These are phyloP conservation scores for Sporormia fimetaria DNA, from an alignment of 495 filamentous ascomycete genomes.

Conservation along the genomic window DNA sequence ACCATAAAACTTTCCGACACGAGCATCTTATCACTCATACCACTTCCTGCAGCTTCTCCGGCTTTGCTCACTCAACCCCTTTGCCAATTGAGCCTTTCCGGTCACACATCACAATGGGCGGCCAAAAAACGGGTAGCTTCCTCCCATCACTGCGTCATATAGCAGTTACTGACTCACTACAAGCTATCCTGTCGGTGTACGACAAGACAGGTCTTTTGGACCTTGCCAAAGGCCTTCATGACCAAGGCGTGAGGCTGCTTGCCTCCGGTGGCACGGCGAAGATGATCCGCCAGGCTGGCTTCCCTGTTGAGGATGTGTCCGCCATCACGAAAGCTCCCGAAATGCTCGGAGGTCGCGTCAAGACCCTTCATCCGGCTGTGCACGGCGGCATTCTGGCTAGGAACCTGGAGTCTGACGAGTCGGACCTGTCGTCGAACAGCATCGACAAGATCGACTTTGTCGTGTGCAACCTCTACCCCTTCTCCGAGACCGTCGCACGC, in stretches of 20 bases:
- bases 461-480: slow-evolving; percentile 96
- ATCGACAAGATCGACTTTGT: slow-evolving; percentile 97
- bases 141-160: neutral
- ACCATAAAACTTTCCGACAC: neutral
- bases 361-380: slow-evolving; percentile 68
- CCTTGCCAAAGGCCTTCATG: slow-evolving; percentile 83
- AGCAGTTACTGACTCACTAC: neutral
- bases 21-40: neutral
- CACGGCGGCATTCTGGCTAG: slow-evolving; percentile 71
- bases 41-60: neutral
- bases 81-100: neutral
- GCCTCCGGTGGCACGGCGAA: slow-evolving; percentile 89
- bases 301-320: slow-evolving; percentile 92
- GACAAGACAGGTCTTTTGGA: slow-evolving; percentile 96
- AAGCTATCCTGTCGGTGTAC: slow-evolving; percentile 93
- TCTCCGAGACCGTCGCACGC: slow-evolving; percentile 95
- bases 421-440: slow-evolving; percentile 91
- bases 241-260: slow-evolving; percentile 82
- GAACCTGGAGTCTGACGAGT: slow-evolving; percentile 83
- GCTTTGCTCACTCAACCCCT: neutral
- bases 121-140: slow-evolving; percentile 16
- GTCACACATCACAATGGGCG: slow-evolving; percentile 8
- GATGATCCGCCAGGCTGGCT: slow-evolving; percentile 89
- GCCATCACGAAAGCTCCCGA: slow-evolving; percentile 97
- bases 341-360: slow-evolving; percentile 92